Base-by-base conservation (phyloP, 2,329 filamentous ascomycete species). In the Ustilaginoidea virens region DNA sequence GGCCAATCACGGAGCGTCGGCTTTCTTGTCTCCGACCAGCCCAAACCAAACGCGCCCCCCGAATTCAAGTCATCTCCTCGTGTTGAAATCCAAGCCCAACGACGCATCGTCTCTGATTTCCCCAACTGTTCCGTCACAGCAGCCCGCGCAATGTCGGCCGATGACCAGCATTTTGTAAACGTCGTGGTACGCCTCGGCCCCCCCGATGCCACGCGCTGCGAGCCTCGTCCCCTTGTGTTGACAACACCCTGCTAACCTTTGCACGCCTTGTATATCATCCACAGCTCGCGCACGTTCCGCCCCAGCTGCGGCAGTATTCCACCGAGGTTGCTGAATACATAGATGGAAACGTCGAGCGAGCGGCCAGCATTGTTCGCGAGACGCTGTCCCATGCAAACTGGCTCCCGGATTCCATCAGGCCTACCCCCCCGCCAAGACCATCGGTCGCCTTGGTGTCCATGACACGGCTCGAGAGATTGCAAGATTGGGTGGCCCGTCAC, bases 101-200 rank as follows among this genome's bases (percentile, higher is more conserved):
- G 23, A 24, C n/a, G 23, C 28, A 23, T 24, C 13, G 25, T 15
- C 17, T n/a, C 27, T 30, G 20, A 24, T 28, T 28, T 15, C 27
- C 23, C 19, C 18, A 23, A 16, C 36, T n/a, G n/a, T n/a, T n/a
- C n/a, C n/a, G n/a, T n/a, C n/a, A n/a, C n/a, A n/a, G n/a, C 38
- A 34, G 34, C 33, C 38, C 27, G 23, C 48, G 67, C 47, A 40
- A 87, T 87, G 80, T 77, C 80, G 40, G 73, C 70, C 48, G 78
- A 86, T 49, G 79, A 83, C 48, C 74, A 82, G 56, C 74, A 79
- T 44, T 78, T 86, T 47, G 58, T 83, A 39, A 78, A 83, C 55
- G 28, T 29, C 16, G 64, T 79, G 48, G 80, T 86, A 58, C 62
- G 75, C 39, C 38, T 29, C 18, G 17, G 12, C 17, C 27, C 23